Base-by-base conservation (phyloP, 1,284 basidiomycete genomes). In the Rhodotorula sp. region DNA sequence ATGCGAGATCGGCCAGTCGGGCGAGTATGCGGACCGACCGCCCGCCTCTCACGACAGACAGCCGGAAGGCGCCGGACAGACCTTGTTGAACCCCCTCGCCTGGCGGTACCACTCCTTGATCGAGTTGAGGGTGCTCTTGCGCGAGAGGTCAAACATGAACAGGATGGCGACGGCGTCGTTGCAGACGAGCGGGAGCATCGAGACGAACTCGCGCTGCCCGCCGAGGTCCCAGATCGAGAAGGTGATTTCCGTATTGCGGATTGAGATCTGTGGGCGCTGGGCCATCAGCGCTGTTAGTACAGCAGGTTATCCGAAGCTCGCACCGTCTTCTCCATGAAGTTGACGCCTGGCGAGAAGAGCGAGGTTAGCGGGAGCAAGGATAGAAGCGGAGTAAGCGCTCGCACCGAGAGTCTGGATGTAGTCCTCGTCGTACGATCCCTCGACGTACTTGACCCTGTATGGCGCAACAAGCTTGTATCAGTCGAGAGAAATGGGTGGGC, bases 71-170 rank as follows among this genome's bases (percentile, higher is more conserved):
- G 17, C 25, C 25, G 7, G 5, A 25, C 86, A 61, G 69, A 92
- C 94, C 87, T 97, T 98, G 85, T 98, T 98, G 84, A 98, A 98
- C 15, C 96, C 96, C 76, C 96, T 85, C 58, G 94, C 94, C 85
- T 98, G 96, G 79, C 96, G 87, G 86, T 98, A 98, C 96, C 96
- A 98, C 82, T 98, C 96, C 83, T 98, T 98, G 79, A 99, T 92
- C 69, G 91, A 94, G 83, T 98, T 98, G 74, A 99, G 84, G 54
- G 96, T 99, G 64, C 91, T 92, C 83, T 98, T 98, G 78, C 96
- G 88, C 68, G 93, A 93, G 61, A 99, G 86, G 84, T 99, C 96
- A 82, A 99, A 99, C 96, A 98, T 98, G 89, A 98, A 99, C 54
- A 99, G 86, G 80, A 99, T 97, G 44, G 96, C 96, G 61, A 98